Evolutionary conservation across 2,329 filamentous ascomycete genomes (phyloP).

Genomic region (Colletotrichum cuscutae): DNA sequence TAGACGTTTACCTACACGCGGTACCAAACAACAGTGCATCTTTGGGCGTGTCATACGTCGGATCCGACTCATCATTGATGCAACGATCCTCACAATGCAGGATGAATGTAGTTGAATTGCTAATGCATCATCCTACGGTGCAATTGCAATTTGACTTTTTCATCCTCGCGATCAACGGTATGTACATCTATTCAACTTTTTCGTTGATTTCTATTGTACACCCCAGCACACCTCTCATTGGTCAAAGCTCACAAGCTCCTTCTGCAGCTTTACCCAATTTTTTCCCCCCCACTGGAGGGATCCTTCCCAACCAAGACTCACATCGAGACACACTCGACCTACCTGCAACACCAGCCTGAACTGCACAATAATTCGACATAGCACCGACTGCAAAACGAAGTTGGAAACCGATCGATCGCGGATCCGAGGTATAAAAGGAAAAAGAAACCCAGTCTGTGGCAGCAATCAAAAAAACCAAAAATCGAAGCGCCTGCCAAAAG

Average conservation of each 20-base stretch:
- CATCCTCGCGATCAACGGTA: not conserved
- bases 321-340: not conserved
- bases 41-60: no score
- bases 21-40: no score
- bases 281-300: not conserved
- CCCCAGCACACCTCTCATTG: not conserved
- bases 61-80: not conserved
- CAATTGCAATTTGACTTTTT: not conserved
- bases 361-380: not conserved
- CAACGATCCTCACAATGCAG: not conserved
- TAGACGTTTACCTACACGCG: no score
- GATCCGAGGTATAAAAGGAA: not conserved
- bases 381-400: not conserved
- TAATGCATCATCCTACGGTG: not conserved
- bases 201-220: no score
- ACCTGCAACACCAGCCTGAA: not conserved
- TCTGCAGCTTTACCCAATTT: not conserved
- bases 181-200: not conserved
- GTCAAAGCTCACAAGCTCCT: conserved; percentile 8
- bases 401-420: not conserved
- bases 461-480: not conserved
- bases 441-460: not conserved
- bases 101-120: not conserved
- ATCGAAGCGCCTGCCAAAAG: not conserved
- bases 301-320: conserved; percentile 7